These are phyloP conservation scores for Neurospora sublineolata DNA, from an alignment of 495 filamentous ascomycete species.

Conservation along the genomic window DNA sequence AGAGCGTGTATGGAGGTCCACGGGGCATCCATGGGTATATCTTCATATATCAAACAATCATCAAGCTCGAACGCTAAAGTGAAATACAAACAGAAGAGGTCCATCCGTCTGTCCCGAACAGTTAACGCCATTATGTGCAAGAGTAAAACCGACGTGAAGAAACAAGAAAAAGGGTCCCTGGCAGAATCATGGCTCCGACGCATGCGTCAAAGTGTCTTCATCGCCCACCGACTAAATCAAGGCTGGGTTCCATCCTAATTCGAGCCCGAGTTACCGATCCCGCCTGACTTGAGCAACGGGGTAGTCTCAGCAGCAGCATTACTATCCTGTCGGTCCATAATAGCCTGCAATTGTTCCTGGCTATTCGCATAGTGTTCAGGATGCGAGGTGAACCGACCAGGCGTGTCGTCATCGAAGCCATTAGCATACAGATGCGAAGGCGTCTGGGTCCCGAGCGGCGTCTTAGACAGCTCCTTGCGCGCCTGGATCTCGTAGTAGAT, in stretches of 20 bases:
- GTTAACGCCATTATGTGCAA: neutral
- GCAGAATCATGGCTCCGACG: neutral
- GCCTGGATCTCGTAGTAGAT: conserved; percentile 56
- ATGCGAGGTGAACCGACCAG: conserved; percentile 29
- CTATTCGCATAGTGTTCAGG: conserved; percentile 28
- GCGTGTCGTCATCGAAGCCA: conserved; percentile 20
- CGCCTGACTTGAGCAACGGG: conserved; percentile 29
- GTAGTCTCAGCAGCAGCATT: conserved; percentile 31
- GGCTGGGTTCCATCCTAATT: conserved; percentile 8
- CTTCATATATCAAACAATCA: neutral
- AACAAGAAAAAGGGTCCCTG: neutral
- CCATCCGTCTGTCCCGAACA: neutral
- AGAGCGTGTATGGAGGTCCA: neutral
- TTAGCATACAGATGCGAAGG: conserved; percentile 18
- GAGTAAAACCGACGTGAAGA: neutral
- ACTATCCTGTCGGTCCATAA: conserved; percentile 30
- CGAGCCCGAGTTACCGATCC: conserved; percentile 20
- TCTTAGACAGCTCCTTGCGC: conserved; percentile 5
- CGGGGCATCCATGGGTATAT: neutral
- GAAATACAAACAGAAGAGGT: neutral
- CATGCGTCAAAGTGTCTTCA: neutral
- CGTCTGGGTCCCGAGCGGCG: conserved; percentile 5
- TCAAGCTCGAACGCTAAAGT: neutral
- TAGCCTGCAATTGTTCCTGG: conserved; percentile 29
- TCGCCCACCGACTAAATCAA: neutral